These are phyloP conservation scores for Chlamydomonas sphaeroides DNA, from an alignment of 139 green algal genomes.

Conservation along the genomic window DNA sequence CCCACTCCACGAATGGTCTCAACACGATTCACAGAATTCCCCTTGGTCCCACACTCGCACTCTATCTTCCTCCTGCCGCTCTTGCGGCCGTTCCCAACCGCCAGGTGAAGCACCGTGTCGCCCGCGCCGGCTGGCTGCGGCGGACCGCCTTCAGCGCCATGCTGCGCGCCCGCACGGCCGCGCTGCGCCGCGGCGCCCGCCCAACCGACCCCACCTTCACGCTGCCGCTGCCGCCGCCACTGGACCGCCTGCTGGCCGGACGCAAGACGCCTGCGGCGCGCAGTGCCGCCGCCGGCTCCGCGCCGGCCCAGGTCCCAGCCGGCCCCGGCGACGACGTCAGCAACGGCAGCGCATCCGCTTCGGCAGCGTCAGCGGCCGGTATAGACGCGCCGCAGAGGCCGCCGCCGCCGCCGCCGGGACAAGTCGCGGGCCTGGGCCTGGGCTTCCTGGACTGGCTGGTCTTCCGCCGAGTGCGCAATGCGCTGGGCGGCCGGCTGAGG, in stretches of 20 bases:
- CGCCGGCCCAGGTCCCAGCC: neutral
- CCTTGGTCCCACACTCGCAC: too few relatives aligned
- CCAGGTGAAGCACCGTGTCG: slow-evolving; percentile 24
- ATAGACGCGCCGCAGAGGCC: too few relatives aligned
- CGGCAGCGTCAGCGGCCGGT: too few relatives aligned
- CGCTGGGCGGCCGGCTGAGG: slow-evolving; percentile 70
- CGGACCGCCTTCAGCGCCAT: neutral
- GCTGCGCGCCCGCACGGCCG: neutral
- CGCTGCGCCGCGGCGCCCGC: neutral
- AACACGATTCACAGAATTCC: too few relatives aligned
- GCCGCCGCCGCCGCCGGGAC: too few relatives aligned
- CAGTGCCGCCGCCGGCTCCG: neutral
- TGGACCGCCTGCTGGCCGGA: too few relatives aligned
- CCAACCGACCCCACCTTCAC: neutral
- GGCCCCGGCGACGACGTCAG: neutral
- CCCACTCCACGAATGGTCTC: too few relatives aligned
- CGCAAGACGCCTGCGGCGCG: too few relatives aligned
- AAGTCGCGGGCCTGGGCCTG: neutral
- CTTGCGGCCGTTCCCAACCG: too few relatives aligned
- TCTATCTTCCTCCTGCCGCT: too few relatives aligned
- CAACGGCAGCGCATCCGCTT: too few relatives aligned
- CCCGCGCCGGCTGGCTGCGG: neutral
- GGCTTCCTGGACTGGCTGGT: slow-evolving; percentile 76
- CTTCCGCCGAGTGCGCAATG: slow-evolving; percentile 81
- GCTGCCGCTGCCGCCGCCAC: neutral